Percentiles rank a stretch among this genome's conserved stretches.
Evolutionary conservation across 164 flowering plant species (phyloP).

Genomic region (Malania oleifera): DNA sequence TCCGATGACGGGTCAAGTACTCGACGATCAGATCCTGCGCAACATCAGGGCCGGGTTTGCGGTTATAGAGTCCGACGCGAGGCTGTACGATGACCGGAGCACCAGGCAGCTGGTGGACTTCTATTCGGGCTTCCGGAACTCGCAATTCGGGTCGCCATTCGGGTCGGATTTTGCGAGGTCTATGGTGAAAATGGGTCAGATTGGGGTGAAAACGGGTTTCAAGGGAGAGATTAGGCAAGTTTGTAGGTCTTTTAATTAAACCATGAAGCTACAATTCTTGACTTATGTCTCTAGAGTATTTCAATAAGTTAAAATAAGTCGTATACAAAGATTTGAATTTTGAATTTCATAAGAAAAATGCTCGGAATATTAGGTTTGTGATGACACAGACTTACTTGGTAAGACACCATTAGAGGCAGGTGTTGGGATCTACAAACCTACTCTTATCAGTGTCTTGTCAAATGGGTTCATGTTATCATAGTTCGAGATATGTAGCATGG

Average conservation of each 20-base stretch:
- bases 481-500: too few relatives aligned
- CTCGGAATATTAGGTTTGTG: too few relatives aligned
- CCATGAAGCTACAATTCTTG: too few relatives aligned
- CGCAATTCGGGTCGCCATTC: constrained; percentile 37
- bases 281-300: too few relatives aligned
- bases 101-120: constrained; percentile 14
- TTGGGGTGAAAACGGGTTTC: constrained; percentile 45
- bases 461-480: too few relatives aligned
- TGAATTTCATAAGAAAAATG: too few relatives aligned
- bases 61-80: constrained; percentile 20
- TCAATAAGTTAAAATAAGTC: too few relatives aligned
- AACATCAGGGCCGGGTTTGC: constrained; percentile 20
- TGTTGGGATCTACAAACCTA: too few relatives aligned
- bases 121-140: constrained; percentile 28
- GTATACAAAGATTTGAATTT: too few relatives aligned
- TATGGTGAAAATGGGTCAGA: constrained; percentile 61
- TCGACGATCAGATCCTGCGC: constrained; percentile 19
- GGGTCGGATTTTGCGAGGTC: constrained; percentile 53
- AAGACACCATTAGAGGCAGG: too few relatives aligned
- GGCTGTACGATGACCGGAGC: constrained; percentile 11
- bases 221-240: constrained; percentile 49
- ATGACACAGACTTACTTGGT: too few relatives aligned
- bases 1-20: not conserved
- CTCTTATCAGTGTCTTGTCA: too few relatives aligned
- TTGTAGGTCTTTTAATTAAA: constrained; percentile 48